Conservation (phyloP, 2,329 filamentous ascomycete species). For the Parascedosporium putredinis region DNA sequence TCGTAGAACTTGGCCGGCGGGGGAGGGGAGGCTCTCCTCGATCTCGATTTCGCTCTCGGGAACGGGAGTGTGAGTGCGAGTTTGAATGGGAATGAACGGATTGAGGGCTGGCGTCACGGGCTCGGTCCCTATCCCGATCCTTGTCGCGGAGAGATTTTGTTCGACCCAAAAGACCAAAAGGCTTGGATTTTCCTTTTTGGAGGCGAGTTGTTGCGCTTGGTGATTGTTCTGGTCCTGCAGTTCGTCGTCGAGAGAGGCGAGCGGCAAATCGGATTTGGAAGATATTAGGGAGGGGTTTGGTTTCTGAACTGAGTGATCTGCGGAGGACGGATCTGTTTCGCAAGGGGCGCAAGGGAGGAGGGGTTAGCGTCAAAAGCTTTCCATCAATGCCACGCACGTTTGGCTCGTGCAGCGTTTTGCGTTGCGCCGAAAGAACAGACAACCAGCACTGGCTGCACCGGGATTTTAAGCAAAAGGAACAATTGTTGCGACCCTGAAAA, state of each 20-base stretch:
- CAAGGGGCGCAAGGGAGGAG: slow-evolving; percentile 11
- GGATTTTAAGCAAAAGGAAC: too few relatives aligned
- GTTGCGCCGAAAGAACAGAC: slow-evolving; percentile 2
- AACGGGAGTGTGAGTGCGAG: background rate
- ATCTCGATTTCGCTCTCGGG: slow-evolving; percentile 4
- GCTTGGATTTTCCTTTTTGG: slow-evolving; percentile 43
- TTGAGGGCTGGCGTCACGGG: background rate
- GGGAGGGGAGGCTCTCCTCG: slow-evolving; percentile 1
- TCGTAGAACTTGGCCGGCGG: slow-evolving; percentile 3
- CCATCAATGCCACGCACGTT: slow-evolving; percentile 9
- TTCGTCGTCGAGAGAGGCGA: slow-evolving; percentile 40
- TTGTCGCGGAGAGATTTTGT: slow-evolving; percentile 42
- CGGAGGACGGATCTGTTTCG: slow-evolving; percentile 19
- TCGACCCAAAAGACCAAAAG: slow-evolving; percentile 42
- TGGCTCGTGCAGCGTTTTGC: background rate
- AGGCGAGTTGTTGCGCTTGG: slow-evolving; percentile 11
- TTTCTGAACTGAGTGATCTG: slow-evolving; percentile 27
- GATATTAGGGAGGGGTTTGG: slow-evolving; percentile 29
- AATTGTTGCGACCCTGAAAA: too few relatives aligned
- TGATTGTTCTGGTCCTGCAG: slow-evolving; percentile 4
- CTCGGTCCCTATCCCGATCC: slow-evolving; percentile 34
- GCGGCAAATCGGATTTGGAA: slow-evolving; percentile 41
- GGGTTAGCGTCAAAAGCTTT: slow-evolving; percentile 10
- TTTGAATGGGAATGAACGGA: too few relatives aligned
- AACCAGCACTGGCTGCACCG: background rate